A percentile compares a stretch with the other conserved stretches of the same genome.
Evolutionary conservation across 305 asterid genomes (phyloP).

Genomic region (Fraxinus velutina): DNA sequence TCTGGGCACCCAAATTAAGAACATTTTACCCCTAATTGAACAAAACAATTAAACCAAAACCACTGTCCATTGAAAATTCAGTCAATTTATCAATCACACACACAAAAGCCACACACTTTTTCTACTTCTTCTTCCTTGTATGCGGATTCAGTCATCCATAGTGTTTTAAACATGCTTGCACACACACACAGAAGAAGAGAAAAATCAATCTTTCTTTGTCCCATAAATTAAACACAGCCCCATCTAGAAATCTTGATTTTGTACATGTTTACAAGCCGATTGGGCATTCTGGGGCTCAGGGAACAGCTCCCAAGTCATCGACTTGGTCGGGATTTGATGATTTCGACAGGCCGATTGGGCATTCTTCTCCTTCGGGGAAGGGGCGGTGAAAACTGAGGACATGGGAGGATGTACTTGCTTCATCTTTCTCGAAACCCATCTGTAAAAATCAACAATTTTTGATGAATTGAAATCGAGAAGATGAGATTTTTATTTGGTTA

Average conservation of each 20-base stretch:
- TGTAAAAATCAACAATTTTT: background rate
- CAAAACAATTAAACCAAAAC: background rate
- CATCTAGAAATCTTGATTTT: background rate
- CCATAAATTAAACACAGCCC: background rate
- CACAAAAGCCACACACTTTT: conserved; percentile 8
- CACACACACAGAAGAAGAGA: background rate
- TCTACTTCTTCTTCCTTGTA: conserved; percentile 23
- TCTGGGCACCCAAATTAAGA: too few species aligned
- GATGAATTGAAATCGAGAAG: background rate
- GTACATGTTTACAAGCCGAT: background rate
- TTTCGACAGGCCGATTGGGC: too few species aligned
- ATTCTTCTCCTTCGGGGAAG: too few species aligned
- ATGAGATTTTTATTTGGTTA: background rate
- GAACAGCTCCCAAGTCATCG: too few species aligned
- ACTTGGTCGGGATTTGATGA: too few species aligned
- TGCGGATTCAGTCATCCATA: conserved; percentile 51
- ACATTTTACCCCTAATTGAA: background rate
- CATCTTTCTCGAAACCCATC: conserved; percentile 39
- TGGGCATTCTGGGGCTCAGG: background rate
- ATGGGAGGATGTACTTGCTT: conserved; percentile 52
- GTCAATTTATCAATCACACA: conserved; percentile 34
- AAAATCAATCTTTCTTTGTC: background rate
- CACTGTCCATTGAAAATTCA: conserved; percentile 27
- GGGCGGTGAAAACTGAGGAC: conserved; percentile 37
- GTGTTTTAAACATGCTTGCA: background rate